These are phyloP conservation scores for Fraxinus baroniana DNA, from an alignment of 305 asterid genomes.

Conservation along the genomic window DNA sequence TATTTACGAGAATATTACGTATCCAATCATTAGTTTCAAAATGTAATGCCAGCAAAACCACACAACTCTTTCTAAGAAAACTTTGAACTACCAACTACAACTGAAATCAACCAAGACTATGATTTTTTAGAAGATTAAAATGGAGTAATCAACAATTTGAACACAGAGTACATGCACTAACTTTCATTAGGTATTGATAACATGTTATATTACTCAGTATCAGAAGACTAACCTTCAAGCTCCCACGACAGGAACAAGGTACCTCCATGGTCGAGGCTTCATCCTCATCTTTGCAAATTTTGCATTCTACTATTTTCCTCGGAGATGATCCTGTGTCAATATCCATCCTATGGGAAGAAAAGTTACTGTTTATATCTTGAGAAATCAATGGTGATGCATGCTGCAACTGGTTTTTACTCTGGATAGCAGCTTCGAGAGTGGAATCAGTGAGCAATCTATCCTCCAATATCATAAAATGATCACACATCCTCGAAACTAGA, in stretches of 20 bases:
- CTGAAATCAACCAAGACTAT: neutral
- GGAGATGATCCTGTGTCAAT: slow-evolving; percentile 34
- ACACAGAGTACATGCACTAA: neutral
- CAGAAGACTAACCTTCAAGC: slow-evolving; percentile 59
- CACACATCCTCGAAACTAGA: slow-evolving; percentile 34
- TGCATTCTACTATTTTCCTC: slow-evolving; percentile 57
- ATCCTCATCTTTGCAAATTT: slow-evolving; percentile 86
- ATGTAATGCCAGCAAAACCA: neutral
- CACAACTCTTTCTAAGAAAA: neutral
- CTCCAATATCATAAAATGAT: slow-evolving; percentile 48
- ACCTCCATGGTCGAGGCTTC: slow-evolving; percentile 71
- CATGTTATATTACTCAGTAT: neutral
- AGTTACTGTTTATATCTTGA: slow-evolving; percentile 29
- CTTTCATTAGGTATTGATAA: neutral
- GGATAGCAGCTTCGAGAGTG: slow-evolving; percentile 43
- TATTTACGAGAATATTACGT: neutral
- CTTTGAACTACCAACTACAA: neutral
- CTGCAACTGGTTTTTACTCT: slow-evolving; percentile 37
- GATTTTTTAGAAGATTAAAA: neutral
- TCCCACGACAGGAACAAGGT: slow-evolving; percentile 87
- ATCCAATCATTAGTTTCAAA: neutral
- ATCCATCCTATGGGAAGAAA: slow-evolving; percentile 55
- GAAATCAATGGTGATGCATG: slow-evolving; percentile 21
- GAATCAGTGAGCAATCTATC: slow-evolving; percentile 51
- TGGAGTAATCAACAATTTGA: neutral